Evolutionary conservation across 805 yeast genomes (phyloP).

Genomic region (Komagataella pseudopastoris): DNA sequence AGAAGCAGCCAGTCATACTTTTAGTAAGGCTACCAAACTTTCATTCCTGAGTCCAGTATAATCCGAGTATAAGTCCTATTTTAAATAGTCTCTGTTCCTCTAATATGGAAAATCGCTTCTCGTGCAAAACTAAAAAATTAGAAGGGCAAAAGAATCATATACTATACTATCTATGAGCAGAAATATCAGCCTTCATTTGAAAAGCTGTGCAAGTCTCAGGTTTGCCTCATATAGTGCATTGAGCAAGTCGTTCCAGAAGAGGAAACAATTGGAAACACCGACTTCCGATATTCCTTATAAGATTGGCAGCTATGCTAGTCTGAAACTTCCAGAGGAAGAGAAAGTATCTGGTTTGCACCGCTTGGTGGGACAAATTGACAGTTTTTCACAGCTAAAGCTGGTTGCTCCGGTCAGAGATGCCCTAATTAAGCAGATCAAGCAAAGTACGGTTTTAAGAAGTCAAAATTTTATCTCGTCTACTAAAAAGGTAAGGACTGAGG

Average conservation of each 20-base stretch:
- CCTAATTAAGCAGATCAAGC: conserved; percentile 37
- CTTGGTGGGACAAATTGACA: conserved; percentile 35
- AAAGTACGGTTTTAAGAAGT: conserved; percentile 25
- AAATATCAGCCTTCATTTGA: neutral
- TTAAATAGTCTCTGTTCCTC: neutral
- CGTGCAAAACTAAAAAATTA: neutral
- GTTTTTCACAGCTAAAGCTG: conserved; percentile 56
- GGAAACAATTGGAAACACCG: conserved; percentile 9
- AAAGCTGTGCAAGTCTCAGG: neutral
- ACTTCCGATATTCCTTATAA: conserved; percentile 13
- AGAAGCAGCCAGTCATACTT: too few relatives aligned
- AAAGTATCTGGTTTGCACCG: conserved; percentile 21
- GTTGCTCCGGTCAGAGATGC: conserved; percentile 54
- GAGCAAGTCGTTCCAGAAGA: neutral
- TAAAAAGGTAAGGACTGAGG: conserved; percentile 17
- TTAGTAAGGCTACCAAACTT: neutral
- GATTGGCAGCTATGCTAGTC: conserved; percentile 36
- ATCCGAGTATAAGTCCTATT: neutral
- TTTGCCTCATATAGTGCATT: neutral
- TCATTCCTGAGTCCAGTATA: neutral
- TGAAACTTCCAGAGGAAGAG: conserved; percentile 24
- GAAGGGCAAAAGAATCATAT: neutral
- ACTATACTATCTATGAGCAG: neutral
- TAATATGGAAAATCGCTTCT: neutral
- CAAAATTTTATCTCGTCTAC: conserved; percentile 16